Conservation (phyloP, 805 yeast genomes). For the Saccharomycopsis fermentans region DNA sequence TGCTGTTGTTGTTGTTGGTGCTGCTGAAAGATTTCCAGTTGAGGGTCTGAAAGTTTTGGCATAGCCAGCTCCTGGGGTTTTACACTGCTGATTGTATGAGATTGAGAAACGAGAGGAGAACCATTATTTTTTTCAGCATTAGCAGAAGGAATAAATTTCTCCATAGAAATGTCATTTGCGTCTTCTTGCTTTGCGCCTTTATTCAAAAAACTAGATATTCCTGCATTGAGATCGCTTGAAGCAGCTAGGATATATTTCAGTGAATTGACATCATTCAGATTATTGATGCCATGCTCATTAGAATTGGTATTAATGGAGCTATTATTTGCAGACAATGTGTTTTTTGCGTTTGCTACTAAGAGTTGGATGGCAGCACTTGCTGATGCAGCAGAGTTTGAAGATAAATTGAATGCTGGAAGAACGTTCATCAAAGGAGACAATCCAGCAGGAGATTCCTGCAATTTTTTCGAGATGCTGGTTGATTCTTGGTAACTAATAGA, state of each 20-base stretch:
- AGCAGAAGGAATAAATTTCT: background rate
- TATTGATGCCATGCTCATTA: background rate
- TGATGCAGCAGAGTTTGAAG: background rate
- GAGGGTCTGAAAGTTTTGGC: background rate
- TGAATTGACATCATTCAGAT: background rate
- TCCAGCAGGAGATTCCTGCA: background rate
- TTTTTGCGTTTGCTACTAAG: conserved; percentile 15
- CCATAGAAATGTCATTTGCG: background rate
- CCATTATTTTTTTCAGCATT: background rate
- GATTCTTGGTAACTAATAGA: background rate
- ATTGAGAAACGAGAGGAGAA: background rate
- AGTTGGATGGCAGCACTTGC: conserved; percentile 15
- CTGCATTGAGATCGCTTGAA: background rate
- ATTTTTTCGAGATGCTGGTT: background rate
- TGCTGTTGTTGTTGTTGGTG: background rate
- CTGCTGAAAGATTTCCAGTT: background rate
- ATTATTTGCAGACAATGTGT: background rate
- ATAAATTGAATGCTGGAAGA: background rate
- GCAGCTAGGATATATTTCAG: background rate
- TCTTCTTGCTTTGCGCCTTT: background rate
- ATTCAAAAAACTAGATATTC: background rate
- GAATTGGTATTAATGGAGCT: background rate
- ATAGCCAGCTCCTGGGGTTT: background rate
- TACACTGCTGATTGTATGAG: background rate
- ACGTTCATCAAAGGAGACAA: background rate